Evolutionary conservation across 1,284 basidiomycete species (phyloP).

Genomic region (Rhodotorula sp.): DNA sequence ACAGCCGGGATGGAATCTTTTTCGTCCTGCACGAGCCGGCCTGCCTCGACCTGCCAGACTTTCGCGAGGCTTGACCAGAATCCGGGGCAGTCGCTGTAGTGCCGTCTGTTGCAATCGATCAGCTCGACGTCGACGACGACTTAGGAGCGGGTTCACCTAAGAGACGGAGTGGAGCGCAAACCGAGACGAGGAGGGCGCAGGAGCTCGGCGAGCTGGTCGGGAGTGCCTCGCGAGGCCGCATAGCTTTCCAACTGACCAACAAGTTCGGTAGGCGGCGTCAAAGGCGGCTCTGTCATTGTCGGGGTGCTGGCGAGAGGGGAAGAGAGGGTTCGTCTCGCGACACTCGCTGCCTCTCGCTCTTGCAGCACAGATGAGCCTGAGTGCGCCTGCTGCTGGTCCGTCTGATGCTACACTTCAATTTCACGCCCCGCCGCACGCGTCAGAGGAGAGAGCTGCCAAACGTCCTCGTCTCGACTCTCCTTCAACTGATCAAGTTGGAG

Average conservation of each 20-base stretch:
- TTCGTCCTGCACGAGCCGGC: not conserved
- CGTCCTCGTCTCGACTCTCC: constrained; percentile 17
- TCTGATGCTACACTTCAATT: not conserved
- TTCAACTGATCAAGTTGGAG: not conserved
- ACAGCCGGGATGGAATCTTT: constrained; percentile 8
- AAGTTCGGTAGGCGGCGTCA: constrained; percentile 11
- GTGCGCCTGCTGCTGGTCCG: too few relatives aligned
- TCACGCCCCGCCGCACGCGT: not conserved
- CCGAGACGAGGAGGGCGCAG: constrained; percentile 18
- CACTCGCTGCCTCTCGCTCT: not conserved
- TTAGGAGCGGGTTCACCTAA: constrained; percentile 10
- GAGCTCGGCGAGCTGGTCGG: constrained; percentile 16
- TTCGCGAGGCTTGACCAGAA: constrained; percentile 15
- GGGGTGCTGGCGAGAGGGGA: not conserved
- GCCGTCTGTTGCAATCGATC: not conserved
- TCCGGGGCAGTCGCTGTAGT: not conserved
- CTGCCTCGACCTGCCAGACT: constrained; percentile 17
- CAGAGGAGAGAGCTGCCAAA: constrained; percentile 7
- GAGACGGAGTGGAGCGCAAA: constrained; percentile 4
- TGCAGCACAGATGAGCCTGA: not conserved
- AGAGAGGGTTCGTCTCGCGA: not conserved
- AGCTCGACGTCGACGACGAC: not conserved
- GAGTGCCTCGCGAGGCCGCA: rapidly evolving
- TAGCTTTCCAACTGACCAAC: constrained; percentile 9
- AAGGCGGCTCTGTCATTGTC: not conserved